Percentiles rank a stretch among this genome's conserved stretches.
These are phyloP conservation scores for Fusarium haematococcum DNA, from an alignment of 2,329 filamentous ascomycete species.

Conservation along the genomic window DNA sequence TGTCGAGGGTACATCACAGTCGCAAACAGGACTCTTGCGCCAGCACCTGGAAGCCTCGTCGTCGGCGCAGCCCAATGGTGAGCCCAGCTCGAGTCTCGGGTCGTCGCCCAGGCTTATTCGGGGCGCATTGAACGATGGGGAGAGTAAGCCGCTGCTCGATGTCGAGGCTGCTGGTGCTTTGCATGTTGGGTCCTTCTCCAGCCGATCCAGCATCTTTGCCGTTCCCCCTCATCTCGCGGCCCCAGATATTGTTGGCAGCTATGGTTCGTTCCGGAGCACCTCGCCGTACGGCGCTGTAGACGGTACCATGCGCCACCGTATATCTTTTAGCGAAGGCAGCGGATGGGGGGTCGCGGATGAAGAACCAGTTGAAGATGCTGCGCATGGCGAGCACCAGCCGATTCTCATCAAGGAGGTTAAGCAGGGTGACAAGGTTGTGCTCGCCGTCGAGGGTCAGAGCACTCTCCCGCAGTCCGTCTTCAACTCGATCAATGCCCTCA, in stretches of 20 bases:
- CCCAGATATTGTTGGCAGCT: slow-evolving; percentile 78
- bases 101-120: slow-evolving; percentile 25
- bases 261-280: slow-evolving; percentile 64
- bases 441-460: slow-evolving; percentile 91
- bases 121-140: slow-evolving; percentile 55
- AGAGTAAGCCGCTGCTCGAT: slow-evolving; percentile 61
- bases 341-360: slow-evolving; percentile 52
- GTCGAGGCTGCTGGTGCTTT: slow-evolving; percentile 54
- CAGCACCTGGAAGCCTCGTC: slow-evolving; percentile 63
- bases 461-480: slow-evolving; percentile 95
- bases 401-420: slow-evolving; percentile 91
- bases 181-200: slow-evolving; percentile 45
- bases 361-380: slow-evolving; percentile 45
- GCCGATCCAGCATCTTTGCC: slow-evolving; percentile 63
- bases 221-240: slow-evolving; percentile 72
- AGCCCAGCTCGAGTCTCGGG: slow-evolving; percentile 37
- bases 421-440: slow-evolving; percentile 85
- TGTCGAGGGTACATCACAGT: slow-evolving; percentile 50
- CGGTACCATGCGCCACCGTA: slow-evolving; percentile 50
- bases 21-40: slow-evolving; percentile 60
- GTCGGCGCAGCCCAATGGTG: slow-evolving; percentile 36
- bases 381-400: slow-evolving; percentile 74
- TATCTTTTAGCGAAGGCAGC: slow-evolving; percentile 60
- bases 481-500: slow-evolving; percentile 94
- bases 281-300: slow-evolving; percentile 66